phyloP scores from a whole-genome alignment of 192 early-diverging fungal genomes.

The Linnemannia zychae region DNA sequence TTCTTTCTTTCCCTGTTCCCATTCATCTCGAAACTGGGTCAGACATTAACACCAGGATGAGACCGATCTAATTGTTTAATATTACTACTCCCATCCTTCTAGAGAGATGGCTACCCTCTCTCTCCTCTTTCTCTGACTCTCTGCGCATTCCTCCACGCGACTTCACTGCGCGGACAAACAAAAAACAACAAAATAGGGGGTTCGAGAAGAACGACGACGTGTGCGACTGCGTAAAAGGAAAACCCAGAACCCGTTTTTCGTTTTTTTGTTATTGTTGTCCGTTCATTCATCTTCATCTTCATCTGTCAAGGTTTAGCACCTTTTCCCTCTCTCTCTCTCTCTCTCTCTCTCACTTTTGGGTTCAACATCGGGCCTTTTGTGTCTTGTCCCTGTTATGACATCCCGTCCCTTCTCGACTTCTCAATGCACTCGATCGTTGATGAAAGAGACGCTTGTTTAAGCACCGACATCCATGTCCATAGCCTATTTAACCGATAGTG shows the following conservation, averaged over 20 bases:
- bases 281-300: not conserved
- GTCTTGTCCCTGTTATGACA: not conserved
- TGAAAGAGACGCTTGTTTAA: not conserved
- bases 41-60: not conserved
- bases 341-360: no score
- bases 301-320: not conserved
- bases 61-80: not conserved
- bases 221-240: not conserved
- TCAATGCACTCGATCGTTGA: not conserved
- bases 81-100: not conserved
- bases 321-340: not conserved
- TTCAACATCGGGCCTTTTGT: no score
- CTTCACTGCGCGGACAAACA: not conserved
- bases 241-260: conserved; percentile 24
- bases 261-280: not conserved
- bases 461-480: not conserved
- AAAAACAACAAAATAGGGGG: not conserved
- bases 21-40: not conserved
- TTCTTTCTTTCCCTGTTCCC: not conserved
- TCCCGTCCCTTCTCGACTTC: not conserved
- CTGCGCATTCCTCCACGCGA: not conserved
- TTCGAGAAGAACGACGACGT: not conserved
- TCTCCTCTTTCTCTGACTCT: not conserved
- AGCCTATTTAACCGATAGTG: not conserved
- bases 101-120: not conserved